Percentiles rank a stretch among this genome's conserved stretches.
Evolutionary conservation across 306 rosid species (phyloP).

Genomic region (Medicago truncatula): MtrunA17r5.0-ANR NC_053046.1:33198501-33199000

Average conservation of each 20-base stretch:
- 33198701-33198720: not conserved
- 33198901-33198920: no score
- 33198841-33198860: no score
- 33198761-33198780: no score
- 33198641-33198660: not conserved
- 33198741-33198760: no score
- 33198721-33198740: not conserved
- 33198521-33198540: not conserved
- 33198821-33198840: no score
- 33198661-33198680: not conserved
- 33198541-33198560: not conserved
- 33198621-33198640: constrained; percentile 15
- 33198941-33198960: no score
- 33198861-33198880: no score
- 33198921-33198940: no score
- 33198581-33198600: not conserved
- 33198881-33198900: no score
- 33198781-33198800: no score
- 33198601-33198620: not conserved
- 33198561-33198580: not conserved
- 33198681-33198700: not conserved
- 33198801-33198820: not conserved
- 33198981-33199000: no score
- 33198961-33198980: no score
- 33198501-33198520: not conserved